These are phyloP conservation scores for Epichloe uncinata DNA, from an alignment of 2,329 filamentous ascomycete species.

Conservation along the genomic window DNA sequence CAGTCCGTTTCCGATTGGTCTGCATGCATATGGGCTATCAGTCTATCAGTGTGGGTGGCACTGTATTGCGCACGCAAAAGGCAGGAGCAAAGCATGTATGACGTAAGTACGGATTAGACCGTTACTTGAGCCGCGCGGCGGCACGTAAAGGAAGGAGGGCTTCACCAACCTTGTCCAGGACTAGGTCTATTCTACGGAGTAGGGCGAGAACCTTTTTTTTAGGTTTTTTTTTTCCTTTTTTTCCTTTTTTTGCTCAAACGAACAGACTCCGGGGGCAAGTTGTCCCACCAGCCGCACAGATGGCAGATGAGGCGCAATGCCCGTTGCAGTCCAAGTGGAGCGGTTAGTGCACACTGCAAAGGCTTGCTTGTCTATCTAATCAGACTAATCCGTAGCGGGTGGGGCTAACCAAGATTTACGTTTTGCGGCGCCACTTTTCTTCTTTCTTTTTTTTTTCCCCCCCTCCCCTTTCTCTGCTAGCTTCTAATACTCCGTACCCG, in stretches of 20 bases:
- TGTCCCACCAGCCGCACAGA: background rate
- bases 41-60: too few species aligned
- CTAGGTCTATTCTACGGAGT: too few species aligned
- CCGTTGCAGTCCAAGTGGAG: slow-evolving; percentile 1
- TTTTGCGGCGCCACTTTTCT: background rate
- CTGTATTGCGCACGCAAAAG: too few species aligned
- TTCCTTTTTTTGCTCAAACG: too few species aligned
- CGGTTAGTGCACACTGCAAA: background rate
- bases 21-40: too few species aligned
- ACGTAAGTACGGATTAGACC: background rate
- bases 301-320: background rate
- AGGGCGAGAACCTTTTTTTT: too few species aligned
- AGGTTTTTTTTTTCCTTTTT: too few species aligned
- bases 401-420: background rate
- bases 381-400: background rate
- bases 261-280: background rate
- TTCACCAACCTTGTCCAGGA: too few species aligned
- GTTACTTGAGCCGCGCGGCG: background rate
- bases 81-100: background rate
- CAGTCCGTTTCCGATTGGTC: too few species aligned
- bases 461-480: background rate
- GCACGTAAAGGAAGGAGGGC: background rate
- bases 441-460: background rate
- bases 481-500: background rate
- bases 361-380: background rate